A percentile compares a stretch with the other conserved stretches of the same genome.
These are phyloP conservation scores for Edaphochlamys debaryana DNA, from an alignment of 139 green algal species.

Conservation along the genomic window DNA sequence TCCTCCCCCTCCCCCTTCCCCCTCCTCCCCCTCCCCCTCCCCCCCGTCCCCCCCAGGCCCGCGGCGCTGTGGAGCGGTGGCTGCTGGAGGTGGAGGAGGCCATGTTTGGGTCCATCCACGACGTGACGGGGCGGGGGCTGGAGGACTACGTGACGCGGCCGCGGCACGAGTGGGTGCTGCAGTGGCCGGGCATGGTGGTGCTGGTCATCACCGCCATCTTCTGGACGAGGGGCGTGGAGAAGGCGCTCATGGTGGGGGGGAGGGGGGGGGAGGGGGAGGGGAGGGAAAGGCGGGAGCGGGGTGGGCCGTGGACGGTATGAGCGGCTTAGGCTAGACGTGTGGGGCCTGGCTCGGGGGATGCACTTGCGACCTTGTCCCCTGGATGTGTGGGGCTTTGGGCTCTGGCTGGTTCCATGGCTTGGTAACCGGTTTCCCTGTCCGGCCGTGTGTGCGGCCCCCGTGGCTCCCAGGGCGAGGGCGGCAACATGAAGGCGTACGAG, in stretches of 20 bases:
- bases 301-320: too few species aligned
- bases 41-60: slow-evolving; percentile 44
- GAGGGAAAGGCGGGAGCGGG: too few species aligned
- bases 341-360: too few species aligned
- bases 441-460: too few species aligned
- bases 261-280: neutral
- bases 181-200: slow-evolving; percentile 83
- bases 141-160: slow-evolving; percentile 60
- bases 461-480: slow-evolving; percentile 24
- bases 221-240: slow-evolving; percentile 69
- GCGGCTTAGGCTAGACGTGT: too few species aligned
- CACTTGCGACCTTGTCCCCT: too few species aligned
- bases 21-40: too few species aligned
- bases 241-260: slow-evolving; percentile 10
- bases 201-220: slow-evolving; percentile 78
- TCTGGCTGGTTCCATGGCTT: too few species aligned
- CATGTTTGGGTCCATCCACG: slow-evolving; percentile 78
- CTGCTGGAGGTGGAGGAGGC: slow-evolving; percentile 77
- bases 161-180: slow-evolving; percentile 76
- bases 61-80: slow-evolving; percentile 86
- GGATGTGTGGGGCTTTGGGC: too few species aligned
- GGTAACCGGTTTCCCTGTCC: too few species aligned
- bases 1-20: too few species aligned
- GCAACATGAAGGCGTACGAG: slow-evolving; percentile 46
- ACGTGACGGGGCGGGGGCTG: slow-evolving; percentile 63